phyloP scores from a whole-genome alignment of 352 stramenopile genomes.

The Halophytophthora batemanensis region DNA sequence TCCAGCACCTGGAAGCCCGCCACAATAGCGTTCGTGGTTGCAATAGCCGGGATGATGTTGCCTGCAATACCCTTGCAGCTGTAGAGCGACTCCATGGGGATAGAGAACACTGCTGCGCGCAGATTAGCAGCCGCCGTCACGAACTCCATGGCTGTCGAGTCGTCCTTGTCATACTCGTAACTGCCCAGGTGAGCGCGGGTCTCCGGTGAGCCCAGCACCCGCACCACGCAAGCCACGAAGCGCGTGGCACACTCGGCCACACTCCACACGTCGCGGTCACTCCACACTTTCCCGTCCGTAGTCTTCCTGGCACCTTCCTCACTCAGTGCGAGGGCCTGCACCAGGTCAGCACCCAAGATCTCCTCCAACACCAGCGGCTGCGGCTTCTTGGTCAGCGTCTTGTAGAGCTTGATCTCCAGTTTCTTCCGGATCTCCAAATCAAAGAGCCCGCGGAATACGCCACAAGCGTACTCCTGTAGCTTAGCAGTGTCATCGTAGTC shows the following conservation, averaged over 20 bases:
- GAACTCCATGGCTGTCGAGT: slow-evolving; percentile 95
- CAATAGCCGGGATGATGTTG: slow-evolving; percentile 99
- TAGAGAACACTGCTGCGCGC: slow-evolving; percentile 84
- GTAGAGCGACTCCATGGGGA: slow-evolving; percentile 83
- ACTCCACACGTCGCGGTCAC: slow-evolving; percentile 86
- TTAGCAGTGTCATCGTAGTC: slow-evolving; percentile 34
- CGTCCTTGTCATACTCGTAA: slow-evolving; percentile 98
- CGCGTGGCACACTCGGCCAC: slow-evolving; percentile 85
- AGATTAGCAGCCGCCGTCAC: slow-evolving; percentile 98
- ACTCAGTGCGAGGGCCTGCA: slow-evolving; percentile 35
- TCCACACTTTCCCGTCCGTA: slow-evolving; percentile 56
- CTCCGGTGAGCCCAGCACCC: slow-evolving; percentile 56
- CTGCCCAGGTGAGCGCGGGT: slow-evolving; percentile 60
- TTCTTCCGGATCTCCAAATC: slow-evolving; percentile 96
- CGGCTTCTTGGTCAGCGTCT: slow-evolving; percentile 91
- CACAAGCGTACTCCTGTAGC: slow-evolving; percentile 62
- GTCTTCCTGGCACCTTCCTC: slow-evolving; percentile 15
- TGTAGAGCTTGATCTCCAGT: slow-evolving; percentile 96
- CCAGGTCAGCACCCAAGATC: slow-evolving; percentile 40
- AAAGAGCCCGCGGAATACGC: slow-evolving; percentile 91
- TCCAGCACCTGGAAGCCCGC: slow-evolving; percentile 92
- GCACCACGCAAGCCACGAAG: slow-evolving; percentile 71
- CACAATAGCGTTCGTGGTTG: slow-evolving; percentile 99
- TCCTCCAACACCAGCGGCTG: slow-evolving; percentile 68
- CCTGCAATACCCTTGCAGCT: slow-evolving; percentile 98